Percentiles rank a stretch among this genome's conserved stretches.
These are phyloP conservation scores for Aspergillus felis DNA, from an alignment of 2,329 filamentous ascomycete species.

Conservation along the genomic window DNA sequence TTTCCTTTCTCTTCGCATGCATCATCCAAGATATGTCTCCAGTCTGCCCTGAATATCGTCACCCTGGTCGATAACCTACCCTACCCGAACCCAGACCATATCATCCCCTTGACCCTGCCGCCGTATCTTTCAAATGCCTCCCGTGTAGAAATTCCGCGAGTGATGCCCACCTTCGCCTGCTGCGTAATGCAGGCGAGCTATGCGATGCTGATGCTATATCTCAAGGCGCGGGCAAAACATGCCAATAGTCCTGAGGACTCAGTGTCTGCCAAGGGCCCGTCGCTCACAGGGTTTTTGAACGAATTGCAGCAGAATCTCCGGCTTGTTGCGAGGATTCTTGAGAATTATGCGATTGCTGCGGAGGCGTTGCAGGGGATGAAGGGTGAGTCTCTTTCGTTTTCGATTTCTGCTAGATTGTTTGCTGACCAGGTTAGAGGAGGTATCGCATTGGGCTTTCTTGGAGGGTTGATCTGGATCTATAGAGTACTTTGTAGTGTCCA, in stretches of 20 bases:
- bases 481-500: neutral
- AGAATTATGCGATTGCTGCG: constrained; percentile 20
- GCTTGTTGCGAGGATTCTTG: constrained; percentile 12
- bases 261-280: neutral
- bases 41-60: constrained; percentile 24
- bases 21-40: constrained; percentile 25
- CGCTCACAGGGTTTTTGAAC: constrained; percentile 11
- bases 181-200: constrained; percentile 23
- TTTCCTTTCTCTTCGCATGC: constrained; percentile 22
- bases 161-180: constrained; percentile 27
- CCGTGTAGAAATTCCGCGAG: constrained; percentile 17
- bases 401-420: neutral
- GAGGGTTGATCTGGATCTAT: neutral
- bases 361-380: constrained; percentile 19
- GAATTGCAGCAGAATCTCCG: constrained; percentile 18
- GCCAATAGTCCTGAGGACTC: neutral
- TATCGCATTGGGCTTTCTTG: neutral
- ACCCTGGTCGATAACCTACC: constrained; percentile 23
- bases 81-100: constrained; percentile 13
- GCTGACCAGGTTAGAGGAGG: neutral
- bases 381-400: constrained; percentile 4
- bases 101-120: neutral
- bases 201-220: constrained; percentile 25
- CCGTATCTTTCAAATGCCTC: constrained; percentile 1
- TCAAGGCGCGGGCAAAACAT: constrained; percentile 12